Base-by-base conservation (phyloP, 2,329 filamentous ascomycete species). In the Cladosporium cucumerinum region DNA sequence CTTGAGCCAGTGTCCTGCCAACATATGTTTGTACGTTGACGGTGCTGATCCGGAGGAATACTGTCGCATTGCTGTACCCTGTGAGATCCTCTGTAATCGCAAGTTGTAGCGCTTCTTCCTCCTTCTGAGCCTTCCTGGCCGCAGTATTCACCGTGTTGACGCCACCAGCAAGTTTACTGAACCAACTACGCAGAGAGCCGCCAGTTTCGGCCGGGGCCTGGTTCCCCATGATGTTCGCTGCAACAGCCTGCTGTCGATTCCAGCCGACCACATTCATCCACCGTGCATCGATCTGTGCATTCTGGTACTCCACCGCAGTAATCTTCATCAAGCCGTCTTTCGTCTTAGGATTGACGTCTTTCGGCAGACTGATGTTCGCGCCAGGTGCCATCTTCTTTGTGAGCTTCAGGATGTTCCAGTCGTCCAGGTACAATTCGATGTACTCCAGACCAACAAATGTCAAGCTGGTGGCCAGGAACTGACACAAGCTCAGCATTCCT, bases 381-480 rank as follows among this genome's bases (percentile, higher is more conserved):
- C 89, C 89, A 0, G 93, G 92, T 0, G 94, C 94, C 3, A 89
- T 87, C 79, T 94, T 96, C 81, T 99, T 99, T 63, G 84, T 85
- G 46, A 99, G 81, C 2, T 86, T 86, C 25, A 97, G 80, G 18
- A 99, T 82, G 71, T 89, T 89, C 81, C 90, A 93, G 72, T 95
- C 89, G 73, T 99, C 94, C 61, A 99, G 85, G 84, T 89, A 94
- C 65, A 99, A 86, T 73, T 98, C 93, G 66, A 99, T 91, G 64
- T 85, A 86, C 73, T 97, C 86, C 26, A 99, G 82, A 0, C 92
- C 90, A 66, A 99, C 94, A 79, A 99, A 99, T 0, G 95, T 98
- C 76, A 99, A 81, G 80, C 94, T 97, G 7, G 93, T 98, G 4
- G 93, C 91, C 57, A 99, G 81, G 71, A 99, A 99, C 77, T 97